Evolutionary conservation across 75 land plant species (phyloP).

Genomic region (Sequoiadendron giganteum): DNA sequence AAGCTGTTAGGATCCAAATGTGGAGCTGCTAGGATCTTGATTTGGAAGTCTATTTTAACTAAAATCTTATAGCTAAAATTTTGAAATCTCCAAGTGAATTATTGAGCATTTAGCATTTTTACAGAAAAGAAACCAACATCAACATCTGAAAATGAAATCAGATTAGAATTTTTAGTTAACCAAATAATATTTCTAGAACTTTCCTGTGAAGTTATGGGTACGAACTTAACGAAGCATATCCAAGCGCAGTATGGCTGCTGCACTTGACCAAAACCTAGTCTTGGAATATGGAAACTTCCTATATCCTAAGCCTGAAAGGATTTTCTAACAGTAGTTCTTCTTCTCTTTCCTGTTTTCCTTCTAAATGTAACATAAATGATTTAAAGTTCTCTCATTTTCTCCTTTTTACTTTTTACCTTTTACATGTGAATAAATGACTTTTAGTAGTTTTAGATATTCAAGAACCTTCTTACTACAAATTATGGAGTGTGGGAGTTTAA

Average conservation of each 20-base stretch:
- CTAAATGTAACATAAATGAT: background rate
- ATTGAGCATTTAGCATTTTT: background rate
- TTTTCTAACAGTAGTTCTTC: too few species aligned
- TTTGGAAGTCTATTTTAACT: too few species aligned
- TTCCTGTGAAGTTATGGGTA: background rate
- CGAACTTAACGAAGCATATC: background rate
- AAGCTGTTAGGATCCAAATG: background rate
- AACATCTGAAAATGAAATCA: background rate
- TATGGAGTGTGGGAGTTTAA: background rate
- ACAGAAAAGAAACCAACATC: background rate
- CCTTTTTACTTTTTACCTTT: background rate
- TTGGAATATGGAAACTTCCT: too few species aligned
- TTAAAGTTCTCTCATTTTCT: background rate
- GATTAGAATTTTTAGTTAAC: background rate
- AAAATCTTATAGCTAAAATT: too few species aligned
- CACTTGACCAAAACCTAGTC: background rate
- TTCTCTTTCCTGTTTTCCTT: background rate
- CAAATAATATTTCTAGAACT: too few species aligned
- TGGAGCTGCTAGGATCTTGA: background rate
- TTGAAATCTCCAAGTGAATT: background rate
- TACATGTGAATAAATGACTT: too few species aligned
- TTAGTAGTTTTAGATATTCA: too few species aligned
- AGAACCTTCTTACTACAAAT: background rate
- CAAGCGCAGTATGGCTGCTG: background rate
- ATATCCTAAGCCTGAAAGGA: too few species aligned